Evolutionary conservation across 495 filamentous ascomycete genomes (phyloP).

Genomic region (Penicillium coffeae): DNA sequence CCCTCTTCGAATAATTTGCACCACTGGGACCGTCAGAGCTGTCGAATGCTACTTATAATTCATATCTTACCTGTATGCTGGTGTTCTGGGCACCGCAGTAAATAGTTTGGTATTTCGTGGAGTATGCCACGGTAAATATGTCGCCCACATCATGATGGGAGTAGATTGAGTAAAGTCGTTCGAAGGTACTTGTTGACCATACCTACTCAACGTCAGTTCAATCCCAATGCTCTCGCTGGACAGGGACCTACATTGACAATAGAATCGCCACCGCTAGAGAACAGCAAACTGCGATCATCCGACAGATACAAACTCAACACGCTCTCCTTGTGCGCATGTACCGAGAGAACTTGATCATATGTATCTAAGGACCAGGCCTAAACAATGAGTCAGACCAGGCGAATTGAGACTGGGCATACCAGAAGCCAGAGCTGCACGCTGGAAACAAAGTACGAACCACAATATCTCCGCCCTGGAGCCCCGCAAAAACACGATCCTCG

Average conservation of each 20-base stretch:
- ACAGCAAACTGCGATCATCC: slow-evolving; percentile 67
- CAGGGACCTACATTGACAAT: slow-evolving; percentile 77
- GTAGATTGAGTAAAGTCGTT: slow-evolving; percentile 82
- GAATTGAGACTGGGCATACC: background rate
- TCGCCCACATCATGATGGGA: slow-evolving; percentile 94
- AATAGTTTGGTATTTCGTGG: slow-evolving; percentile 67
- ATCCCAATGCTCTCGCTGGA: no score
- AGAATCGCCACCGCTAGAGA: slow-evolving; percentile 91
- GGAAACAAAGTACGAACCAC: slow-evolving; percentile 45
- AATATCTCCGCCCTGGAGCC: slow-evolving; percentile 89
- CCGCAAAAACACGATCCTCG: slow-evolving; percentile 59
- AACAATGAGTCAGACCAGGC: slow-evolving; percentile 10
- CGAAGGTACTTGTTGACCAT: slow-evolving; percentile 60
- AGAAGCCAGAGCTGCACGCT: background rate
- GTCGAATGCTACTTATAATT: background rate
- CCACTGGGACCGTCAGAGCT: slow-evolving; percentile 42
- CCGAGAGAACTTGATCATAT: slow-evolving; percentile 68
- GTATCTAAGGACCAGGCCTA: slow-evolving; percentile 83
- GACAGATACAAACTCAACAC: slow-evolving; percentile 82
- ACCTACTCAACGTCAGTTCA: slow-evolving; percentile 42
- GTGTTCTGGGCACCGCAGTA: slow-evolving; percentile 96
- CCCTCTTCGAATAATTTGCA: slow-evolving; percentile 55
- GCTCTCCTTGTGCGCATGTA: slow-evolving; percentile 85
- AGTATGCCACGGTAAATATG: slow-evolving; percentile 89
- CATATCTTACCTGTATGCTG: slow-evolving; percentile 64